Evolutionary conservation across 129 eudicot species (phyloP).

Genomic region (Rutidosis leptorrhynchoides): DNA sequence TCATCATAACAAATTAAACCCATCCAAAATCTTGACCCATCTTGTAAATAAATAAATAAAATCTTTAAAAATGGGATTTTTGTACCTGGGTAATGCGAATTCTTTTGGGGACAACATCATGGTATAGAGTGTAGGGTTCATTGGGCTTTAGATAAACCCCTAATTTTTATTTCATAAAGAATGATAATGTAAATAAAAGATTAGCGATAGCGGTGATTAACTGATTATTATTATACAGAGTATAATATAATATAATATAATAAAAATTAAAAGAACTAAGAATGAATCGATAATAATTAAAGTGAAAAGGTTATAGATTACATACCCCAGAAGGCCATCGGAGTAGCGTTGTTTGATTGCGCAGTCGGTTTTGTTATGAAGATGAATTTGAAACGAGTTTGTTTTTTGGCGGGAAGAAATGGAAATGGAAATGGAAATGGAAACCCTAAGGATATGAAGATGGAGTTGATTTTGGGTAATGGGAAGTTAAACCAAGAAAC

Average conservation of each 20-base stretch:
- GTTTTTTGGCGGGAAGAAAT: slow-evolving; percentile 21
- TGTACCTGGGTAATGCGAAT: slow-evolving; percentile 35
- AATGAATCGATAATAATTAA: background rate
- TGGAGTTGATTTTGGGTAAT: too few relatives aligned
- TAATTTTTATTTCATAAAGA: background rate
- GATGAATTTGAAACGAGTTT: background rate
- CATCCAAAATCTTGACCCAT: background rate
- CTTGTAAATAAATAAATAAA: background rate
- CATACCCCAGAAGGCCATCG: slow-evolving; percentile 33
- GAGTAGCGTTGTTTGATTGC: background rate
- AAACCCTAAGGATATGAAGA: too few relatives aligned
- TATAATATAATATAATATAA: too few relatives aligned
- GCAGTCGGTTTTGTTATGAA: background rate
- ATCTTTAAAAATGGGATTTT: too few relatives aligned
- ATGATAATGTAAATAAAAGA: background rate
- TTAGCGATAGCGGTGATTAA: background rate
- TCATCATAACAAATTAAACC: background rate
- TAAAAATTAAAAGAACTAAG: background rate
- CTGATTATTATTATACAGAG: background rate
- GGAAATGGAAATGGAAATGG: background rate
- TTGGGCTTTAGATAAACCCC: slow-evolving; percentile 28
- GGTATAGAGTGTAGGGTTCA: slow-evolving; percentile 30
- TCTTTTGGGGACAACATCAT: slow-evolving; percentile 18
- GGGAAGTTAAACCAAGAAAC: background rate
- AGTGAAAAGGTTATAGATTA: background rate